Conservation (phyloP, 495 filamentous ascomycete species). For the Xanthoparmelia taractica region DNA sequence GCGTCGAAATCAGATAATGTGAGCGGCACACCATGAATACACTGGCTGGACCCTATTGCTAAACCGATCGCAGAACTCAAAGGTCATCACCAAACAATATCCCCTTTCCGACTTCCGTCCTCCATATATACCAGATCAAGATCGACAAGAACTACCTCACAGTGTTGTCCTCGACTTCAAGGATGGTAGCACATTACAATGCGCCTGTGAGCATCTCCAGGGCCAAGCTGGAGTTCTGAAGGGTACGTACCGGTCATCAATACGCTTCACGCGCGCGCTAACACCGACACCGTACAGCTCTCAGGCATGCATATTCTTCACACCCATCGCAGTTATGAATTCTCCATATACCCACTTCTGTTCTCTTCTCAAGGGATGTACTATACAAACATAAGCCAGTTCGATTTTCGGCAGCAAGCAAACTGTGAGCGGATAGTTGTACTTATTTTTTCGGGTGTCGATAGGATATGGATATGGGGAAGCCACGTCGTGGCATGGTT, state of each 20-base stretch:
- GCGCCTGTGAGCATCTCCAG: conserved; percentile 71
- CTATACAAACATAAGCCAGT: neutral
- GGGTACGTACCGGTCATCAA: conserved; percentile 4
- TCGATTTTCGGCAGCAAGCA: neutral
- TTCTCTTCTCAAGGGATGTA: conserved; percentile 11
- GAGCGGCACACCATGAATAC: neutral
- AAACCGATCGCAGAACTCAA: conserved; percentile 39
- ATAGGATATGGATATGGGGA: conserved; percentile 2
- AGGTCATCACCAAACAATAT: conserved; percentile 61
- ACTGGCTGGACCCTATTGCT: conserved; percentile 5
- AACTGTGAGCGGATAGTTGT: conserved; percentile 7
- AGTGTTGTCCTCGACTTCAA: conserved; percentile 74
- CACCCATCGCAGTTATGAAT: conserved; percentile 1
- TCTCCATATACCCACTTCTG: conserved; percentile 14
- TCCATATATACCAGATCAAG: conserved; percentile 76
- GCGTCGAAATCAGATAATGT: conserved; percentile 39
- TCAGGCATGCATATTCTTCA: conserved; percentile 16
- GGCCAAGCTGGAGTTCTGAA: conserved; percentile 58
- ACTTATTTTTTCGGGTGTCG: neutral
- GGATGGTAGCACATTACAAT: conserved; percentile 75
- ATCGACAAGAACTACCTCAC: conserved; percentile 80
- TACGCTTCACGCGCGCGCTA: neutral
- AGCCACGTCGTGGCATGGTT: neutral
- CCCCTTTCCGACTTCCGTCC: conserved; percentile 71
- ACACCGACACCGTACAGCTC: conserved; percentile 5